Conservation (phyloP, 2,329 filamentous ascomycete species). For the Pseudogymnoascus verrucosus region DNA sequence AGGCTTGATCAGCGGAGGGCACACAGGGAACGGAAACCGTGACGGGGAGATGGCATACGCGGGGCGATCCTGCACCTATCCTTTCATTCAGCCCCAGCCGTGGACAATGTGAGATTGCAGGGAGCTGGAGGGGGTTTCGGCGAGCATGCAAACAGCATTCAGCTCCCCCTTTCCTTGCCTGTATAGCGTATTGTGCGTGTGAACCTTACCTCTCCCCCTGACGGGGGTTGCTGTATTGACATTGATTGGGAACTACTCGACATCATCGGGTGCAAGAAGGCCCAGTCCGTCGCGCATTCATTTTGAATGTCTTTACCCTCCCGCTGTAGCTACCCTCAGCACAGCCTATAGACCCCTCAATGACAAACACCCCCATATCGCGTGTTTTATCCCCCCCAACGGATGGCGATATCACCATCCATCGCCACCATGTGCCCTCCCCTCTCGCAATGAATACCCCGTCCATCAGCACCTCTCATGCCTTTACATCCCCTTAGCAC, state of each 20-base stretch:
- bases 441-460: background rate
- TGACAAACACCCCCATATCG: background rate
- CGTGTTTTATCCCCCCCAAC: background rate
- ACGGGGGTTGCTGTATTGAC: background rate
- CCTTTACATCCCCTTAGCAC: background rate
- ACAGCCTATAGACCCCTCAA: background rate
- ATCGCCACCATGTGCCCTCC: background rate
- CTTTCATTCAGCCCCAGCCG: background rate
- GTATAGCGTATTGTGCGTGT: background rate
- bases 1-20: background rate
- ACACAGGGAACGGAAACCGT: background rate
- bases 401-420: background rate
- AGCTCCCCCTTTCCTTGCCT: background rate
- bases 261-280: background rate
- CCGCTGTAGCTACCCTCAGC: background rate
- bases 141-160: background rate
- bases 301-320: background rate
- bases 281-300: background rate
- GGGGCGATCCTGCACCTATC: slow-evolving; percentile 1
- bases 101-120: background rate
- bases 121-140: slow-evolving; percentile 1
- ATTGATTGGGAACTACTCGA: background rate
- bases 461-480: background rate
- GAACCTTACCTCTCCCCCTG: background rate
- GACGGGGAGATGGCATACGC: background rate